A percentile compares a stretch with the other conserved stretches of the same genome.
Evolutionary conservation across 2,329 filamentous ascomycete species (phyloP).

Genomic region (Fusarium sp.): DNA sequence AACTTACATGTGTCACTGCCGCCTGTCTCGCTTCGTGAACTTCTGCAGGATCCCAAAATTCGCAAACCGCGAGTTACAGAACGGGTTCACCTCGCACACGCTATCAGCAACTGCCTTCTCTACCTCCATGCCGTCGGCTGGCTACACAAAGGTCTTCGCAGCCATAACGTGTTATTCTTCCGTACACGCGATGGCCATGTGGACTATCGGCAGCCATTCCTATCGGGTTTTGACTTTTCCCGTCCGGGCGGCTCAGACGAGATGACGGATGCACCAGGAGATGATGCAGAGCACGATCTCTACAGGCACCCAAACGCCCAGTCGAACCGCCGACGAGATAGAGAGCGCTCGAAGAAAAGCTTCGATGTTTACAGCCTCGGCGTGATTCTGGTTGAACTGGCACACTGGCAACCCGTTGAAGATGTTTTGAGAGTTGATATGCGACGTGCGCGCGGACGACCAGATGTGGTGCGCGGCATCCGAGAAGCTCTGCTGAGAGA

Average conservation of each 20-base stretch:
- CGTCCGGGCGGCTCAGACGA: constrained; percentile 63
- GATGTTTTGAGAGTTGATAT: constrained; percentile 55
- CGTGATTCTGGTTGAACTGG: constrained; percentile 64
- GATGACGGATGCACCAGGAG: constrained; percentile 61
- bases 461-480: constrained; percentile 54
- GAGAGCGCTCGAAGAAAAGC: constrained; percentile 58
- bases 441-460: constrained; percentile 50
- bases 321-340: constrained; percentile 48
- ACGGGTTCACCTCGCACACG: constrained; percentile 62
- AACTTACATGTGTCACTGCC: constrained; percentile 51
- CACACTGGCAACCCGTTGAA: constrained; percentile 63
- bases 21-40: constrained; percentile 60
- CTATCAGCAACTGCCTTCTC: constrained; percentile 64
- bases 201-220: constrained; percentile 56
- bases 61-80: constrained; percentile 63
- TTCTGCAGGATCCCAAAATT: constrained; percentile 53
- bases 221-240: constrained; percentile 67
- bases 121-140: constrained; percentile 67
- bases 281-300: constrained; percentile 59
- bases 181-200: constrained; percentile 47
- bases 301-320: constrained; percentile 63
- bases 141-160: constrained; percentile 69
- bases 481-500: constrained; percentile 49
- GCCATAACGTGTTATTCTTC: constrained; percentile 66
- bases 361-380: constrained; percentile 66